Evolutionary conservation across 176 grass and related monocot species (phyloP).

Genomic region (Phoenix roebelenii): DNA sequence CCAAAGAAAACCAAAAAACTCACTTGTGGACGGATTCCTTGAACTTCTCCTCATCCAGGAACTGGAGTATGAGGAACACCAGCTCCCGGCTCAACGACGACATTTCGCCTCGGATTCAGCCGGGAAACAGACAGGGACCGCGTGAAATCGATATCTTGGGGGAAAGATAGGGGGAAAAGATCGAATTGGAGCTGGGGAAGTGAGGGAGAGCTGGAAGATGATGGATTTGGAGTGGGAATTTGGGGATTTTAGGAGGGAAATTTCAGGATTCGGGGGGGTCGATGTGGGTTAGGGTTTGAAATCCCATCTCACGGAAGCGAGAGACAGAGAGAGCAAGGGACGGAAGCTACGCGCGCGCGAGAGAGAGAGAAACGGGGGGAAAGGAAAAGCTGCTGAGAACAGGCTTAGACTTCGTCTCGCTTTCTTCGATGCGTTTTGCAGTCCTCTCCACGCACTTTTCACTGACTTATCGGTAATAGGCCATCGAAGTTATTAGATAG

Average conservation of each 20-base stretch:
- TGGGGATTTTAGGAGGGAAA: too few species aligned
- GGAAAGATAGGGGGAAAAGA: neutral
- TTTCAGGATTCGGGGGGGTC: neutral
- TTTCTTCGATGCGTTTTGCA: constrained; percentile 96
- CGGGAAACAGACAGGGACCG: too few species aligned
- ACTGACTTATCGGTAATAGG: constrained; percentile 27
- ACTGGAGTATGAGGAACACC: constrained; percentile 98
- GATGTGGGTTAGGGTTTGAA: constrained; percentile 59
- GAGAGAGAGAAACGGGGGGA: neutral
- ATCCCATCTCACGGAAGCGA: constrained; percentile 16
- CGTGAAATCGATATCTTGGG: constrained; percentile 5
- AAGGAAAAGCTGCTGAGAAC: too few species aligned
- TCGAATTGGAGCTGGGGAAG: constrained; percentile 3
- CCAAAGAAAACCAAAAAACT: constrained; percentile 13
- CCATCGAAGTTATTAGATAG: rapidly evolving
- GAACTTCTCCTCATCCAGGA: constrained; percentile 98
- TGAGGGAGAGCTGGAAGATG: neutral
- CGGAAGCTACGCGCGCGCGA: too few species aligned
- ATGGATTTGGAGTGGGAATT: constrained; percentile 1
- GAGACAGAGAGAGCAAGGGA: constrained; percentile 9
- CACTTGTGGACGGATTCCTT: constrained; percentile 96
- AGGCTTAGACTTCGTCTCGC: constrained; percentile 50
- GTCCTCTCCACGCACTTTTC: constrained; percentile 47
- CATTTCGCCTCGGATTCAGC: constrained; percentile 24
- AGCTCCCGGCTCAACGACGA: constrained; percentile 94